These are phyloP conservation scores for Iris macrosiphon DNA, from an alignment of 106 monocot species.

Conservation along the genomic window DNA sequence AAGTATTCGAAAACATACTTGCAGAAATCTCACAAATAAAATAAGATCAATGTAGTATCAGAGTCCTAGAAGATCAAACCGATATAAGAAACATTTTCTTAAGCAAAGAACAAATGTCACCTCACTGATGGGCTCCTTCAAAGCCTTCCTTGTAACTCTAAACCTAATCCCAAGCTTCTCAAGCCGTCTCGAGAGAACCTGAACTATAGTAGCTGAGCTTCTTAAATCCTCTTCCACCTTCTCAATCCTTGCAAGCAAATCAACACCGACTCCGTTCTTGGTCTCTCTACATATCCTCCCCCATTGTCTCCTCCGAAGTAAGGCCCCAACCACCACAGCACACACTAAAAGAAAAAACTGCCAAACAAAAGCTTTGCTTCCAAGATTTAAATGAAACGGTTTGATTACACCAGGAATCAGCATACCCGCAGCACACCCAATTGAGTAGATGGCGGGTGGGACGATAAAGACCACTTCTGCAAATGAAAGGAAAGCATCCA, in stretches of 20 bases:
- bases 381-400: conserved; percentile 21
- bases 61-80: too few relatives aligned
- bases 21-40: too few relatives aligned
- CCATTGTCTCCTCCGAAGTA: conserved; percentile 77
- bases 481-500: conserved; percentile 42
- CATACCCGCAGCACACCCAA: conserved; percentile 33
- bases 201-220: conserved; percentile 54
- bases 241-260: conserved; percentile 67
- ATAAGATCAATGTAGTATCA: too few relatives aligned
- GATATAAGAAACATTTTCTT: too few relatives aligned
- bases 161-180: conserved; percentile 95
- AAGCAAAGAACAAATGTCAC: conserved; percentile 47
- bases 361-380: conserved; percentile 29
- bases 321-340: conserved; percentile 48
- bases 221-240: conserved; percentile 77
- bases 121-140: conserved; percentile 87
- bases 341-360: conserved; percentile 53
- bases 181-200: conserved; percentile 68
- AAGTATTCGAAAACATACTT: too few relatives aligned
- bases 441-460: conserved; percentile 48
- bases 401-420: conserved; percentile 26
- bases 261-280: conserved; percentile 18
- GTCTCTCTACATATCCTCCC: conserved; percentile 38
- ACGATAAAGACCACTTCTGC: conserved; percentile 53
- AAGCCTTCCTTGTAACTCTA: conserved; percentile 74